These are phyloP conservation scores for Botrytis porri DNA, from an alignment of 2,329 filamentous ascomycete species.

Conservation along the genomic window DNA sequence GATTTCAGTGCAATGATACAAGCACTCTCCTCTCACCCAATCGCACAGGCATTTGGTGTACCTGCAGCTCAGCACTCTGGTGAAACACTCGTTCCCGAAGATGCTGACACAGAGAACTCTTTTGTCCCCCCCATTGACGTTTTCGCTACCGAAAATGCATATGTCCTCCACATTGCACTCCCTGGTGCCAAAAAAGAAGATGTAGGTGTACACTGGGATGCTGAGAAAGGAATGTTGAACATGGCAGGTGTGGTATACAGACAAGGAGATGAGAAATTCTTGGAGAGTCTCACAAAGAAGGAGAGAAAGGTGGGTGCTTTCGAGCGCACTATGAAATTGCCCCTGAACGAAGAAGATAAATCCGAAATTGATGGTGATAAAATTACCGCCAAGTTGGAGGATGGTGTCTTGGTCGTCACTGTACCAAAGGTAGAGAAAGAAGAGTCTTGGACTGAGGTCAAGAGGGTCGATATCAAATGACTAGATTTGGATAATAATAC, in stretches of 20 bases:
- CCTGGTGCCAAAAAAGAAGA: constrained; percentile 79
- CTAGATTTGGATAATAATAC: constrained; percentile 13
- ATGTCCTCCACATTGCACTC: constrained; percentile 68
- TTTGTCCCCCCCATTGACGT: constrained; percentile 70
- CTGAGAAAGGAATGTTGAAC: constrained; percentile 61
- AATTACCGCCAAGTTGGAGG: constrained; percentile 74
- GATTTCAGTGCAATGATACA: constrained; percentile 34
- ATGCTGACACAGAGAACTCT: constrained; percentile 39
- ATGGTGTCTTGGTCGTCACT: constrained; percentile 73
- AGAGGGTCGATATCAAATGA: constrained; percentile 52
- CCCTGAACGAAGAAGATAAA: constrained; percentile 49
- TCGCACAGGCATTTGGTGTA: constrained; percentile 32
- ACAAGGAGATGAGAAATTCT: constrained; percentile 65
- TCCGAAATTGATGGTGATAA: constrained; percentile 62
- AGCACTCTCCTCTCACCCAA: constrained; percentile 31
- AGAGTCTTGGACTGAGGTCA: constrained; percentile 55
- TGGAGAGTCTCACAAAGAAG: constrained; percentile 57
- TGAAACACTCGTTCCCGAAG: constrained; percentile 27
- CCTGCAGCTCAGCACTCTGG: constrained; percentile 26
- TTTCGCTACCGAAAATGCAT: constrained; percentile 65
- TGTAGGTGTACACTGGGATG: constrained; percentile 72
- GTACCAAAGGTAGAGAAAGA: constrained; percentile 70
- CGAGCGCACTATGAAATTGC: constrained; percentile 65
- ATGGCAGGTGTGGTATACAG: constrained; percentile 72
- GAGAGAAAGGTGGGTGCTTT: constrained; percentile 75